phyloP scores from a whole-genome alignment of 2,329 filamentous ascomycete species.

The Clarireedia monteithiana region DNA sequence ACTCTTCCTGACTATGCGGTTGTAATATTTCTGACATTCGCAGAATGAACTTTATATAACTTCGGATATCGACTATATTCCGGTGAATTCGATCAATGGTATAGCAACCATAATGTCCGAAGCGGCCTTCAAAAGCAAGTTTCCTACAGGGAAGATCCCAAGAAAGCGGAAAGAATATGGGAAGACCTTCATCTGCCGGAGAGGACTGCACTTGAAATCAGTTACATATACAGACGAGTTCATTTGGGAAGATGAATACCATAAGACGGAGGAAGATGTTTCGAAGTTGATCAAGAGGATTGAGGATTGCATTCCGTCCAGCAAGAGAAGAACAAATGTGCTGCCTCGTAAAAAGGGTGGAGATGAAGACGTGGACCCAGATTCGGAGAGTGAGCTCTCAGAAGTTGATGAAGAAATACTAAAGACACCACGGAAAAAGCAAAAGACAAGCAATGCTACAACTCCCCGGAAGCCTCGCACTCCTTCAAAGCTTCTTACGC shows the following conservation, averaged over 20 bases:
- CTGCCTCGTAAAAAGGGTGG: conserved; percentile 10
- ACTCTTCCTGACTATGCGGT: neutral
- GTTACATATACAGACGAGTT: conserved; percentile 91
- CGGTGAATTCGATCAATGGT: conserved; percentile 82
- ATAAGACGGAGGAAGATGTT: conserved; percentile 25
- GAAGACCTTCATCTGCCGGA: conserved; percentile 82
- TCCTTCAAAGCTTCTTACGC: conserved; percentile 42
- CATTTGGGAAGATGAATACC: conserved; percentile 79
- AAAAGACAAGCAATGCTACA: conserved; percentile 37
- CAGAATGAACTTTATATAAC: conserved; percentile 91
- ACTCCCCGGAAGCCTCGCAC: conserved; percentile 32
- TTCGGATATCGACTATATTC: conserved; percentile 77
- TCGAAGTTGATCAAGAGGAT: conserved; percentile 35
- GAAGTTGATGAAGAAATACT: conserved; percentile 6
- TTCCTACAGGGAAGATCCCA: conserved; percentile 69
- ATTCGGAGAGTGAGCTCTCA: conserved; percentile 20
- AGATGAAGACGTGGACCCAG: conserved; percentile 17
- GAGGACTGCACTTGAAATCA: conserved; percentile 83
- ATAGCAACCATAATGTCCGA: conserved; percentile 75
- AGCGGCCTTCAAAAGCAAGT: conserved; percentile 56
- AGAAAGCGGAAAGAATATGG: conserved; percentile 66
- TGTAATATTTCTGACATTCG: conserved; percentile 14
- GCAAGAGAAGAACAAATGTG: conserved; percentile 40
- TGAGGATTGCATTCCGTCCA: conserved; percentile 64
- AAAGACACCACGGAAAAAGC: conserved; percentile 49